Evolutionary conservation across 2,329 filamentous ascomycete species (phyloP).

Genomic region (Talaromyces sp.): DNA sequence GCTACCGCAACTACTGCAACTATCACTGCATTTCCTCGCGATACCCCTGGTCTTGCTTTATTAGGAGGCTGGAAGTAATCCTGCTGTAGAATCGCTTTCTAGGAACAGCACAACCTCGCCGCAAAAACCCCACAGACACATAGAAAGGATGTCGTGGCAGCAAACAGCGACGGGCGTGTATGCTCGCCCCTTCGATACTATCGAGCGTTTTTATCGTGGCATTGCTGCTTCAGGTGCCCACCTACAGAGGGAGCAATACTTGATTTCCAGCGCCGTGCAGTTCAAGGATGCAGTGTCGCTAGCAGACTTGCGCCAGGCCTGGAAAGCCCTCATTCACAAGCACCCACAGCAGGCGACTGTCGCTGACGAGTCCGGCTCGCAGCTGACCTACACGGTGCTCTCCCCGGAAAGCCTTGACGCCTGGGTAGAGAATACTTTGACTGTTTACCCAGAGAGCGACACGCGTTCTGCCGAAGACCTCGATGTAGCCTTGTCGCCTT

Average conservation of each 20-base stretch:
- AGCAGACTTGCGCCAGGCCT: not conserved
- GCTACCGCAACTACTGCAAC: not conserved
- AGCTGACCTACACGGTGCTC: constrained; percentile 9
- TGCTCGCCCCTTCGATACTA: not conserved
- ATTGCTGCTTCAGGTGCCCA: not conserved
- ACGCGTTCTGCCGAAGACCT: constrained; percentile 6
- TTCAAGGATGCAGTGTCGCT: not conserved
- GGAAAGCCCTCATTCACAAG: constrained; percentile 12
- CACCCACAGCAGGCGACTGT: constrained; percentile 13
- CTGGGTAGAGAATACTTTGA: constrained; percentile 13
- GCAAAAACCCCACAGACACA: not conserved
- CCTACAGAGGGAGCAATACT: not conserved
- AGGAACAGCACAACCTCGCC: not conserved
- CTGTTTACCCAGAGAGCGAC: not conserved
- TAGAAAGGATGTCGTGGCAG: constrained; percentile 1
- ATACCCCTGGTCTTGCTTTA: not conserved
- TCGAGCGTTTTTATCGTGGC: not conserved
- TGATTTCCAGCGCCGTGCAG: not conserved
- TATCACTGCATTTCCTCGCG: not conserved
- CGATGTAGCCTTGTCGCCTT: constrained; percentile 6
- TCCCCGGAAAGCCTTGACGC: constrained; percentile 1
- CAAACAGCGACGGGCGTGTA: not conserved
- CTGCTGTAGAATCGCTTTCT: not conserved
- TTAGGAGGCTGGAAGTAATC: not conserved
- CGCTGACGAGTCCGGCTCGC: not conserved